Percentiles rank a stretch among this genome's conserved stretches.
Evolutionary conservation across 2,329 filamentous ascomycete species (phyloP).

Genomic region (Fusarium nurragi): DNA sequence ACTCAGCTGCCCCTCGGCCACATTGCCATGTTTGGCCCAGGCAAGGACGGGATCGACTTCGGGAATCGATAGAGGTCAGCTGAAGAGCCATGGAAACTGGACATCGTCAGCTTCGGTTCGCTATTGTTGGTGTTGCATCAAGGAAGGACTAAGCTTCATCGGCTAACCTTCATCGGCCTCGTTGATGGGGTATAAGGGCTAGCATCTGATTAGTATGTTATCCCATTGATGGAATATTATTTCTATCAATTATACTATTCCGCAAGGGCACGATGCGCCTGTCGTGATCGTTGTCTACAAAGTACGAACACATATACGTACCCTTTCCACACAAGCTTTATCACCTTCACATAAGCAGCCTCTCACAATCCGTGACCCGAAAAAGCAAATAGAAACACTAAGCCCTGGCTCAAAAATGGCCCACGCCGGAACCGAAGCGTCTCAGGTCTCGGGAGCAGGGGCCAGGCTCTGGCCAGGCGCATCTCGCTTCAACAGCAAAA

Average conservation of each 20-base stretch:
- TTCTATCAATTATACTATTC: conserved; percentile 14
- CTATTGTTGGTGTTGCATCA: conserved; percentile 15
- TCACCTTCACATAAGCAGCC: conserved; percentile 37
- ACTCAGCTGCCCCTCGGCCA: conserved; percentile 17
- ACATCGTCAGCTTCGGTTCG: conserved; percentile 27
- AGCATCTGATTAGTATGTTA: conserved; percentile 13
- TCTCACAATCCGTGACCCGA: conserved; percentile 18
- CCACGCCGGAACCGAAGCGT: conserved; percentile 41
- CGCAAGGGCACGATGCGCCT: conserved; percentile 7
- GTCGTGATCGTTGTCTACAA: background rate
- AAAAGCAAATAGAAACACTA: conserved; percentile 36
- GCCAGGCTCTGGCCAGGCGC: conserved; percentile 15
- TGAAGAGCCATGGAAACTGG: conserved; percentile 25
- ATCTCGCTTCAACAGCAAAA: conserved; percentile 23
- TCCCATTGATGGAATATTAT: conserved; percentile 29
- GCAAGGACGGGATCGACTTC: conserved; percentile 33
- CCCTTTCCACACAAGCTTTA: conserved; percentile 27
- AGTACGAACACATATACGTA: conserved; percentile 11
- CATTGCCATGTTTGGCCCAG: conserved; percentile 24
- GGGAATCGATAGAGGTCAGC: conserved; percentile 35
- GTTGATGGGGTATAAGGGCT: background rate
- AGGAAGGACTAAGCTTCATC: no score
- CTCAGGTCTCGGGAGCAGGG: conserved; percentile 43
- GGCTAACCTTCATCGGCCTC: conserved; percentile 6
- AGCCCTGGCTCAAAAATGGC: conserved; percentile 24